Evolutionary conservation across 192 early-diverging fungal genomes (phyloP).

Genomic region (Obelidium mucronatum): DNA sequence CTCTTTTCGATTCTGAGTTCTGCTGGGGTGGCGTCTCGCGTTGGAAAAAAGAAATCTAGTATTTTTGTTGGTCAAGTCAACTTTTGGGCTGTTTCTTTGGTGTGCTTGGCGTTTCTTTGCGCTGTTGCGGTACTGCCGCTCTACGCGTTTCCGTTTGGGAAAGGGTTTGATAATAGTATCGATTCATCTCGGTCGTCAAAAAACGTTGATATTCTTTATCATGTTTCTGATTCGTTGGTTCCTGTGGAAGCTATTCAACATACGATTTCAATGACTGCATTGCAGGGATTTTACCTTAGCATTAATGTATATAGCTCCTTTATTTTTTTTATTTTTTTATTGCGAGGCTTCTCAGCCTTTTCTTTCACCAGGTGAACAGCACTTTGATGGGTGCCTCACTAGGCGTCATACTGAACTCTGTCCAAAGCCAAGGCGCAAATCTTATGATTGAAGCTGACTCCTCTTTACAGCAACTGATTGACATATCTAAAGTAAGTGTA

Average conservation of each 20-base stretch:
- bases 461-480: constrained; percentile 13
- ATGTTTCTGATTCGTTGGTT: background rate
- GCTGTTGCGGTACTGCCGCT: constrained; percentile 5
- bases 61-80: constrained; percentile 1
- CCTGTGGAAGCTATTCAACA: background rate
- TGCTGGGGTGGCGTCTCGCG: background rate
- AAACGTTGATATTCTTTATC: background rate
- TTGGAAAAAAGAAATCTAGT: background rate
- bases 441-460: constrained; percentile 10
- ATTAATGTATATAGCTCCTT: background rate
- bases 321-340: no score
- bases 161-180: background rate
- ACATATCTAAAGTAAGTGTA: constrained; percentile 17
- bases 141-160: constrained; percentile 12
- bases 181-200: no score
- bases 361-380: constrained; percentile 2
- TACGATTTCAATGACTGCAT: background rate
- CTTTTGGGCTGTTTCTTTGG: constrained; percentile 11
- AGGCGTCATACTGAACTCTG: background rate
- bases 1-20: constrained; percentile 2
- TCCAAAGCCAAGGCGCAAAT: background rate
- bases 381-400: background rate
- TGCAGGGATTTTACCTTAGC: constrained; percentile 26
- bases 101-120: constrained; percentile 13
- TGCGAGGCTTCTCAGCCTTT: no score